Evolutionary conservation across 768 basidiomycete genomes (phyloP), one percentile per base, ranked within the genome.

Genomic region (Phanerodontia chrysosporium): DNA sequence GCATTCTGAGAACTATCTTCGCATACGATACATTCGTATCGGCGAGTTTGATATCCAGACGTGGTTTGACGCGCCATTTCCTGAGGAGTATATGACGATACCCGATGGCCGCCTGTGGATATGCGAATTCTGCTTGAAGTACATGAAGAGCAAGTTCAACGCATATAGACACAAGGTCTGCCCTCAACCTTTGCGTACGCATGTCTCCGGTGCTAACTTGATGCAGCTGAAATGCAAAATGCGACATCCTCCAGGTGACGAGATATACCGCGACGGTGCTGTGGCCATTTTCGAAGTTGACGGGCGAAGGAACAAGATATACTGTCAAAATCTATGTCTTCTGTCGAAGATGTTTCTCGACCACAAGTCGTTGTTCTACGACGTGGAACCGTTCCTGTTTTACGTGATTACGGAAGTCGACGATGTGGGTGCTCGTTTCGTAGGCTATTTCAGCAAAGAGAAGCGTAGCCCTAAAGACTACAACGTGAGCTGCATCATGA

Each of bases 401-500:
- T 99, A 99, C 72, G 95, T 99, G 63, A 92, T 97, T 77, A 90
- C 96, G 3, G 92, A 97, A 70, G 80, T 83, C 58, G 92, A 97
- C 74, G 92, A 94, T 36, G 74, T 83, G 51, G 97, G 96, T 6
- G 89, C 94, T 28, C 87, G 90, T 55, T 99, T 99, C 68, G 90
- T 99, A 55, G 97, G 97, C 8, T 99, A 99, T 72, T 99, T 99
- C 71, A 92, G 90, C 75, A 99, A 99, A 73, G 97, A 99, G 80
- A 99, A 99, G 77, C 81, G 92, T 54, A 95, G 93, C 70, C 88
- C 89, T 57, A 95, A 94, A 74, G 91, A 94, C 68, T 95, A 94
- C 73, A 99, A 99, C 75, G 86, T 99, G 64, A 96, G 94, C 73
- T 99, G 97, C 78, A 99, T 99, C 69, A 98, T 99, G 95, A 98